Conservation (phyloP, 1,284 basidiomycete genomes). For the Papiliotrema nemorosa region DNA sequence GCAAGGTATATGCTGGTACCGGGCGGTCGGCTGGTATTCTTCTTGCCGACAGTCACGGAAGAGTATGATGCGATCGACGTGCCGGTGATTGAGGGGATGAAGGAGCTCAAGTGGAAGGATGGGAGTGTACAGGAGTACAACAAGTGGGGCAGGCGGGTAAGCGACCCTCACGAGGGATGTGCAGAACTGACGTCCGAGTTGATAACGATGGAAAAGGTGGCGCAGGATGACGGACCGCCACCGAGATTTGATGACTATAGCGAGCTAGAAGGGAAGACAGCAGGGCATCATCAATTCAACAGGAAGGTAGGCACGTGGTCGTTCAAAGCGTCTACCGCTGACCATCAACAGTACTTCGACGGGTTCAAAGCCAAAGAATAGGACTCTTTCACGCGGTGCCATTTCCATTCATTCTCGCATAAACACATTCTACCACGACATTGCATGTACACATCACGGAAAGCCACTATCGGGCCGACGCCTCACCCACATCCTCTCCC, state of each 20-base stretch:
- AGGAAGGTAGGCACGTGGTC: background rate
- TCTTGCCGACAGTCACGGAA: constrained; percentile 86
- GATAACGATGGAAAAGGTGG: constrained; percentile 79
- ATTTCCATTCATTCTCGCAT: too few relatives aligned
- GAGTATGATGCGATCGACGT: constrained; percentile 85
- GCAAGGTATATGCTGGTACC: constrained; percentile 81
- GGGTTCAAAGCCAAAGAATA: constrained; percentile 3
- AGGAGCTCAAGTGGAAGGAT: constrained; percentile 61
- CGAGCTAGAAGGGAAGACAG: constrained; percentile 10
- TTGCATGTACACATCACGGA: too few relatives aligned
- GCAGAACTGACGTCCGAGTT: constrained; percentile 55
- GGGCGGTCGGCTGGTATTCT: constrained; percentile 86
- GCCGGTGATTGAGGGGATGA: constrained; percentile 71
- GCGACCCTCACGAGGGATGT: constrained; percentile 36
- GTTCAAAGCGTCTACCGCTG: background rate
- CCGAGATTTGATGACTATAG: constrained; percentile 40
- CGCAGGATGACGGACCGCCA: constrained; percentile 45
- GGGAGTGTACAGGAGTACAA: constrained; percentile 95
- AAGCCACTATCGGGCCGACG: too few relatives aligned
- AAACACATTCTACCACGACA: too few relatives aligned
- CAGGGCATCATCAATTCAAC: constrained; percentile 3
- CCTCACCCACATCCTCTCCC: too few relatives aligned
- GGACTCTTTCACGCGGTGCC: too few relatives aligned
- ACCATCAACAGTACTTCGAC: background rate
- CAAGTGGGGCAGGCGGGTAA: constrained; percentile 85